These are phyloP conservation scores for Hyparrhenia diplandra DNA, from an alignment of 176 grass and related monocot genomes.

Conservation along the genomic window DNA sequence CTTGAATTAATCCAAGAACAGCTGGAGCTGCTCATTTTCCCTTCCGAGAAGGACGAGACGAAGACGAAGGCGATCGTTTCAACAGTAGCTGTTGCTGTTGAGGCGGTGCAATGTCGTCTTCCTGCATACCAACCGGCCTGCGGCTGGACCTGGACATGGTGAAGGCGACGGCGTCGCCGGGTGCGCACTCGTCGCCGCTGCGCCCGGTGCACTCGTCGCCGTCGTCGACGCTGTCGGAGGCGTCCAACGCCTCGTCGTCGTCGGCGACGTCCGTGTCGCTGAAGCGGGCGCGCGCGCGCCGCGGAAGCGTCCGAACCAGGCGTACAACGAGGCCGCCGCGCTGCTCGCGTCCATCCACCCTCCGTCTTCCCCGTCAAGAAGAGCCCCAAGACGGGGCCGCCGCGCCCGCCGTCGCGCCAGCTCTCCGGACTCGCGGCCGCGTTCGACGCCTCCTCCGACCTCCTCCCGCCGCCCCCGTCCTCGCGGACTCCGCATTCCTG, in stretches of 20 bases:
- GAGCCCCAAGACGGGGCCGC: slow-evolving; percentile 36
- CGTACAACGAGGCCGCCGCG: slow-evolving; percentile 94
- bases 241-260: slow-evolving; percentile 56
- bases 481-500: slow-evolving; percentile 73
- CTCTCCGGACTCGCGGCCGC: slow-evolving; percentile 28
- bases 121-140: slow-evolving; percentile 67
- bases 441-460: slow-evolving; percentile 38
- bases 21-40: neutral
- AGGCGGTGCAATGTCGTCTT: slow-evolving; percentile 53
- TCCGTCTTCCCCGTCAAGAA: slow-evolving; percentile 76
- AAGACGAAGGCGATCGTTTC: neutral
- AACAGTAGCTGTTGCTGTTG: neutral
- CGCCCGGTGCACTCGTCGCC: slow-evolving; percentile 61
- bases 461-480: slow-evolving; percentile 73
- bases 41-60: neutral
- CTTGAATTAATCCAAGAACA: slow-evolving; percentile 1
- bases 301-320: slow-evolving; percentile 86
- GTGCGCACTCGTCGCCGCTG: slow-evolving; percentile 63
- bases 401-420: slow-evolving; percentile 16
- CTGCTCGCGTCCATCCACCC: slow-evolving; percentile 76
- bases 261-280: slow-evolving; percentile 63
- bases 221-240: slow-evolving; percentile 59
- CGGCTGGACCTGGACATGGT: slow-evolving; percentile 87
- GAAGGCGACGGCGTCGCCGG: slow-evolving; percentile 54
- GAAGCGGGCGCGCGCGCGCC: slow-evolving; percentile 73